Conservation (phyloP, 164 flowering plant species). For the Piper longum region DNA sequence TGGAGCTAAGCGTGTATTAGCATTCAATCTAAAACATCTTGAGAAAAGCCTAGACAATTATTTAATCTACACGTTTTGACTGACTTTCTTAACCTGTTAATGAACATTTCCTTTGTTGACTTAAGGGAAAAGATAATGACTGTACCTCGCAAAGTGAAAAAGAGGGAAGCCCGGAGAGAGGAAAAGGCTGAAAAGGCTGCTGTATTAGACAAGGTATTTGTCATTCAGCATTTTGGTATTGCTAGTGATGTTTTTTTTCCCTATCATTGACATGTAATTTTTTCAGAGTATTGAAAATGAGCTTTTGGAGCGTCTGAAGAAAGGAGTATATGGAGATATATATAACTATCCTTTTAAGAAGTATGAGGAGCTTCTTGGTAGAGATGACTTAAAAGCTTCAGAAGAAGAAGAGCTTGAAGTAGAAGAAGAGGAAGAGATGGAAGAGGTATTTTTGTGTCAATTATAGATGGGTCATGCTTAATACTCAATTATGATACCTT, state of each 20-base stretch:
- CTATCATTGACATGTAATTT: neutral
- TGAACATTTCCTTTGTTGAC: neutral
- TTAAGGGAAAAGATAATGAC: conserved; percentile 86
- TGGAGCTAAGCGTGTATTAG: too few species aligned
- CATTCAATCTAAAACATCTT: too few species aligned
- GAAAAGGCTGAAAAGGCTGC: conserved; percentile 81
- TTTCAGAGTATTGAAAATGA: conserved; percentile 75
- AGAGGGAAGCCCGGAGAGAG: conserved; percentile 73
- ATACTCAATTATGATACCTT: too few species aligned
- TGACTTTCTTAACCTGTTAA: neutral
- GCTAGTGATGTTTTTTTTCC: neutral
- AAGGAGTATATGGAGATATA: conserved; percentile 65
- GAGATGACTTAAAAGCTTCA: conserved; percentile 18
- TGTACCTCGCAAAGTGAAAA: conserved; percentile 54
- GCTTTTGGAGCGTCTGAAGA: conserved; percentile 60
- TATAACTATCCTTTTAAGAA: conserved; percentile 41
- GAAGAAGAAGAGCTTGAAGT: conserved; percentile 7
- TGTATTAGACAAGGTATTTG: conserved; percentile 51
- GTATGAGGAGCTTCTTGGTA: conserved; percentile 38
- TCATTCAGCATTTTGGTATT: neutral
- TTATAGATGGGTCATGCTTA: too few species aligned
- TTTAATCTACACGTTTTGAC: too few species aligned
- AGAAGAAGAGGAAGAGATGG: conserved; percentile 13
- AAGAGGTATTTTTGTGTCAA: conserved; percentile 24
- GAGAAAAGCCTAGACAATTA: too few species aligned